These are phyloP conservation scores for Coemansia sp. DNA, from an alignment of 192 early-diverging fungal species.

Conservation along the genomic window DNA sequence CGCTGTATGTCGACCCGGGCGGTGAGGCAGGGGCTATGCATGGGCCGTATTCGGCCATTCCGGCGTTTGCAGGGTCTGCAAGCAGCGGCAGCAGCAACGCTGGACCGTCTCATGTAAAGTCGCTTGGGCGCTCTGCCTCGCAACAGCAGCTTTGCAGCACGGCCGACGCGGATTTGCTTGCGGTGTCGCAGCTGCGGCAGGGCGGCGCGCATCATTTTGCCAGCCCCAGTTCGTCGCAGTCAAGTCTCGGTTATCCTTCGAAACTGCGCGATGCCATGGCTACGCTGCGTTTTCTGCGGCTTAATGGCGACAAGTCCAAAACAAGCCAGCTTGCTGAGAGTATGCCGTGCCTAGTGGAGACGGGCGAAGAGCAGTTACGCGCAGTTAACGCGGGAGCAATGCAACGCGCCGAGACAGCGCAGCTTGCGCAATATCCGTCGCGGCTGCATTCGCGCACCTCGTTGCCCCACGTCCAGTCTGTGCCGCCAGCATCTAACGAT, in stretches of 20 bases:
- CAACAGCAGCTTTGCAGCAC: slow-evolving; percentile 37
- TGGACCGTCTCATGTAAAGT: slow-evolving; percentile 8
- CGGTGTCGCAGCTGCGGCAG: slow-evolving; percentile 11
- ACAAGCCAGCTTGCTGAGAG: slow-evolving; percentile 27
- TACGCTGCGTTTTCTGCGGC: slow-evolving; percentile 45
- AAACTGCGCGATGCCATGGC: slow-evolving; percentile 56
- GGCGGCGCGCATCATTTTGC: slow-evolving; percentile 11
- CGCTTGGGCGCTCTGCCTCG: slow-evolving; percentile 42
- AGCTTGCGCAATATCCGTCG: slow-evolving; percentile 16
- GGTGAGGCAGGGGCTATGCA: slow-evolving; percentile 4
- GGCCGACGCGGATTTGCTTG: slow-evolving; percentile 2
- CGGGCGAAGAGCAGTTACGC: slow-evolving; percentile 20
- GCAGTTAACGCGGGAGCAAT: background rate
- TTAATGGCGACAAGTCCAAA: slow-evolving; percentile 38
- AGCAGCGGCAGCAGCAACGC: slow-evolving; percentile 10
- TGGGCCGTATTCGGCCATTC: slow-evolving; percentile 17
- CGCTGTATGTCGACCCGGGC: slow-evolving; percentile 14
- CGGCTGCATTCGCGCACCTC: slow-evolving; percentile 38
- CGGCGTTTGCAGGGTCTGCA: slow-evolving; percentile 8
- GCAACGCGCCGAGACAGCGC: slow-evolving; percentile 15
- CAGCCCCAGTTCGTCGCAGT: slow-evolving; percentile 49
- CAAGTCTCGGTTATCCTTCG: slow-evolving; percentile 47
- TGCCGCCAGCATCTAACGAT: background rate
- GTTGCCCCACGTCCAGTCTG: slow-evolving; percentile 22
- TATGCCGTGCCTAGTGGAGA: slow-evolving; percentile 45